Conservation (phyloP, 2,329 filamentous ascomycete species). For the Microdochium trichocladiopsis region DNA sequence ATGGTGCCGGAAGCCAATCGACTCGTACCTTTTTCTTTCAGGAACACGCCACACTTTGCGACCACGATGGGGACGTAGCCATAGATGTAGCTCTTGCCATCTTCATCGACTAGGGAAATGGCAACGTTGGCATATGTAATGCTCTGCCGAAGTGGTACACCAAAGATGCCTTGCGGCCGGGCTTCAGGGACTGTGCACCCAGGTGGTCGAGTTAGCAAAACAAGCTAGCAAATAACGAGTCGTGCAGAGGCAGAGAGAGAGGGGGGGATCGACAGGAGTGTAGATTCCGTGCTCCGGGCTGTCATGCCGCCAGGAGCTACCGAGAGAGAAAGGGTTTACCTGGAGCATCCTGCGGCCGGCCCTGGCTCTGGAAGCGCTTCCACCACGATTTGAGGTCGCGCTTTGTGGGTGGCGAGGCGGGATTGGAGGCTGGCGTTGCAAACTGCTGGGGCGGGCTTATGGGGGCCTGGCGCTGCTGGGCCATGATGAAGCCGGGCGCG, state of each 20-base stretch:
- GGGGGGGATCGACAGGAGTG: constrained; percentile 4
- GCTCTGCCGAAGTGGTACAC: constrained; percentile 84
- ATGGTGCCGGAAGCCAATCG: background rate
- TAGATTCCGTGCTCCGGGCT: constrained; percentile 9
- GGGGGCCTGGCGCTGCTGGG: constrained; percentile 2
- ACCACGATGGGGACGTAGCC: constrained; percentile 98
- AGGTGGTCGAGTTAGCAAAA: background rate
- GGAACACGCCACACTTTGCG: constrained; percentile 92
- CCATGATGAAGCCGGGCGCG: background rate
- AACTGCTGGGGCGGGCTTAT: constrained; percentile 6
- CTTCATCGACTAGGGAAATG: constrained; percentile 88
- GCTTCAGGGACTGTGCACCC: constrained; percentile 19
- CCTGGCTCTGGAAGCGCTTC: constrained; percentile 81
- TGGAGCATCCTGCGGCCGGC: constrained; percentile 47
- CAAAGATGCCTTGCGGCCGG: constrained; percentile 75
- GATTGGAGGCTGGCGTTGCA: constrained; percentile 22
- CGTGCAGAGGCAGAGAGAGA: background rate
- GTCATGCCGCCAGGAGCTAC: background rate
- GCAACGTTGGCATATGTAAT: constrained; percentile 98
- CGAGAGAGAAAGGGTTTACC: constrained; percentile 39
- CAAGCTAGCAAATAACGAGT: background rate
- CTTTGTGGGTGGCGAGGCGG: constrained; percentile 70
- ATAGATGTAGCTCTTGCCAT: constrained; percentile 94
- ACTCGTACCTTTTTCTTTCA: constrained; percentile 90
- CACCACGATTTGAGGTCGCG: constrained; percentile 93